A percentile compares a stretch with the other conserved stretches of the same genome.
These are phyloP conservation scores for Aurifilum marmelostoma DNA, from an alignment of 2,329 filamentous ascomycete genomes.

Conservation along the genomic window DNA sequence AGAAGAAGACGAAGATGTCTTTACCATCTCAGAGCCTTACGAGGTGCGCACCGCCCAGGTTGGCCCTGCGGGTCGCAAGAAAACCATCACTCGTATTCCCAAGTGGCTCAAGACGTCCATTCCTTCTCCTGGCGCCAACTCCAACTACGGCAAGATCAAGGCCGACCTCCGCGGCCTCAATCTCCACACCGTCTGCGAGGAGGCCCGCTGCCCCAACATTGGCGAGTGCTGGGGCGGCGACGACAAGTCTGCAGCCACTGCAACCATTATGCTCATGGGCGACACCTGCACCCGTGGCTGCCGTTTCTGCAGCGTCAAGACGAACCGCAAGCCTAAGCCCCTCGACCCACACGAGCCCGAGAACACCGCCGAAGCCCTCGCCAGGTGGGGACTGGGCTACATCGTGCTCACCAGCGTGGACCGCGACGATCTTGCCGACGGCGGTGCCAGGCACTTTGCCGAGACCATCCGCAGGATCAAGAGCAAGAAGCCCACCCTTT, in stretches of 20 bases:
- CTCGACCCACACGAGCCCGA: conserved; percentile 96
- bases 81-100: conserved; percentile 75
- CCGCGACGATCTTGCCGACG: conserved; percentile 87
- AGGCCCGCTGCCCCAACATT: conserved; percentile 96
- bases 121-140: conserved; percentile 66
- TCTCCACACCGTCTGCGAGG: conserved; percentile 95
- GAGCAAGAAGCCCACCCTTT: conserved; percentile 73
- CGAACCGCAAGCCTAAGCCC: conserved; percentile 71
- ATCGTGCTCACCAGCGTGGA: conserved; percentile 94
- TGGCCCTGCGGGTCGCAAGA: conserved; percentile 64
- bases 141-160: conserved; percentile 94
- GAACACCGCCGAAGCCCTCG: conserved; percentile 91
- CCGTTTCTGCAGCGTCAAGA: conserved; percentile 97
- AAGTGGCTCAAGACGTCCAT: conserved; percentile 97
- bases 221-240: conserved; percentile 96
- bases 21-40: conserved; percentile 60
- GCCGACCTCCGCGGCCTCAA: conserved; percentile 86
- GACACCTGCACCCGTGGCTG: conserved; percentile 97
- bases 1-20: conserved; percentile 38
- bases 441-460: conserved; percentile 86
- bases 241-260: conserved; percentile 86
- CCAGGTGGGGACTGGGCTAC: conserved; percentile 92
- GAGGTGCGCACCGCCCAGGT: conserved; percentile 65
- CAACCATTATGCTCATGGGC: conserved; percentile 99
- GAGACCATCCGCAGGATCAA: conserved; percentile 96